Conservation (phyloP, 192 early-diverging fungal genomes). For the Backusella tuberculispora region DNA sequence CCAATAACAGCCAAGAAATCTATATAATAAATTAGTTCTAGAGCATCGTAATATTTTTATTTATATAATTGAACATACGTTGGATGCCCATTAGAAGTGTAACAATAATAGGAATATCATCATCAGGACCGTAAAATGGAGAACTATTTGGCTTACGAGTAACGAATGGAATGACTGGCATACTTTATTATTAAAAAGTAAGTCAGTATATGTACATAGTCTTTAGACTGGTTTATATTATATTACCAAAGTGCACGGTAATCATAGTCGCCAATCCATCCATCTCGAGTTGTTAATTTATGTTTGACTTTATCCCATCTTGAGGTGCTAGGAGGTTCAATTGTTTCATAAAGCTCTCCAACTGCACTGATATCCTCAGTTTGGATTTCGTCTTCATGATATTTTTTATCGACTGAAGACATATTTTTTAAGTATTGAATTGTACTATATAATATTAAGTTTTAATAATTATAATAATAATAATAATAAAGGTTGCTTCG, state of each 20-base stretch:
- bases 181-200: slow-evolving; percentile 16
- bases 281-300: slow-evolving; percentile 37
- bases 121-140: slow-evolving; percentile 52
- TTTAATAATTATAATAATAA: background rate
- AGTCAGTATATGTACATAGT: background rate
- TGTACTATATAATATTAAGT: background rate
- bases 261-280: slow-evolving; percentile 49
- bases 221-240: background rate
- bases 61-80: background rate
- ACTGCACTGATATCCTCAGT: background rate
- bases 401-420: slow-evolving; percentile 8
- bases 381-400: slow-evolving; percentile 8
- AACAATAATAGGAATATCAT: slow-evolving; percentile 48
- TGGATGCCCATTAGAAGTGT: slow-evolving; percentile 46
- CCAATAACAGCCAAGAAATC: slow-evolving; percentile 16
- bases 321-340: background rate
- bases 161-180: slow-evolving; percentile 42
- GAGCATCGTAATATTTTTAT: background rate
- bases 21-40: background rate
- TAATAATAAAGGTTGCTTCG: background rate
- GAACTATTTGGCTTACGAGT: slow-evolving; percentile 23
- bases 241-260: slow-evolving; percentile 42
- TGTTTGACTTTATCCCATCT: slow-evolving; percentile 1
- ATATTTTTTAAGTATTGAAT: background rate
- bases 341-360: background rate